Conservation (phyloP, 1,284 basidiomycete species). For the Stygiomarasmius scandens region DNA sequence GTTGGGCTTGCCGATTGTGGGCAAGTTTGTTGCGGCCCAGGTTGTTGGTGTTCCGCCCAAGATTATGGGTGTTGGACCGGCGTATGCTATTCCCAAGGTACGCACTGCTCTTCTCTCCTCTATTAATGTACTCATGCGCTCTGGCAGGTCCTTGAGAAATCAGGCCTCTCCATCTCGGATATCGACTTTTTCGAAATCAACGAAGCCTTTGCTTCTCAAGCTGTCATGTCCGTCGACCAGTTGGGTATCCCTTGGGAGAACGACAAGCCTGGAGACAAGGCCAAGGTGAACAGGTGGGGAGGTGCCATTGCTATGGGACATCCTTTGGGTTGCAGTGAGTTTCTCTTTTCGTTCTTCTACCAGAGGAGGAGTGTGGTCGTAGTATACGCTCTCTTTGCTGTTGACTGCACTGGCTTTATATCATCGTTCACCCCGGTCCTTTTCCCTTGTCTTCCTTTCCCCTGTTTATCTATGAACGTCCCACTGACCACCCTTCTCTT, state of each 20-base stretch:
- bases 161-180: slow-evolving; percentile 73
- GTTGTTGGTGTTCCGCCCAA: slow-evolving; percentile 86
- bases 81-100: slow-evolving; percentile 85
- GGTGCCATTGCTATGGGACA: slow-evolving; percentile 92
- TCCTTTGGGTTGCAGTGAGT: slow-evolving; percentile 78
- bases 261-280: slow-evolving; percentile 5
- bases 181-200: slow-evolving; percentile 96
- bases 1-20: slow-evolving; percentile 88
- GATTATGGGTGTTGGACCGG: slow-evolving; percentile 92
- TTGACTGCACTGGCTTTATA: too few relatives aligned
- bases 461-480: too few relatives aligned
- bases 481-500: not conserved
- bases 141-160: slow-evolving; percentile 65
- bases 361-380: too few relatives aligned
- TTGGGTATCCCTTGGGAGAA: slow-evolving; percentile 76
- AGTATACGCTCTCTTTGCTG: too few relatives aligned
- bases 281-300: slow-evolving; percentile 81
- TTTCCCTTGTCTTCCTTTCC: too few relatives aligned
- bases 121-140: slow-evolving; percentile 55
- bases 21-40: slow-evolving; percentile 85
- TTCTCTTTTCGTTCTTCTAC: slow-evolving; percentile 12
- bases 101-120: slow-evolving; percentile 28
- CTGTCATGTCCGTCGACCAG: slow-evolving; percentile 78
- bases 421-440: too few relatives aligned
- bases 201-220: slow-evolving; percentile 92